Conservation (phyloP, 2,329 filamentous ascomycete genomes). For the Falciphora oryzae region DNA sequence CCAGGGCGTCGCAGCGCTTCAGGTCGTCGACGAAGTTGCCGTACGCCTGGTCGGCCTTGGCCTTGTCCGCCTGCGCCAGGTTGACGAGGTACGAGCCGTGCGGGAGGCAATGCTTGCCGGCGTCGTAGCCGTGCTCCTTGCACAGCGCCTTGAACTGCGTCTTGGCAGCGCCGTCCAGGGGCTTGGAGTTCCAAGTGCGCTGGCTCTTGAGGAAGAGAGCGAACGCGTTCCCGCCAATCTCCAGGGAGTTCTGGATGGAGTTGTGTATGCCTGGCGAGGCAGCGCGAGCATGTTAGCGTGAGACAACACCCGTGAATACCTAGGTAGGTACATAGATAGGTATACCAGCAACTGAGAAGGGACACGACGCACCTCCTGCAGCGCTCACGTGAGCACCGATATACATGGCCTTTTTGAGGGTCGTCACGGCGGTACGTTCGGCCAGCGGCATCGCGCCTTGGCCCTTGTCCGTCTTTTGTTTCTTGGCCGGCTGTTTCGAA, state of each 20-base stretch:
- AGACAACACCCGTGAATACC: constrained; percentile 3
- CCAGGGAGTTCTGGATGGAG: constrained; percentile 67
- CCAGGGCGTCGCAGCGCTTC: constrained; percentile 74
- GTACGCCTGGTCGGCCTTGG: constrained; percentile 82
- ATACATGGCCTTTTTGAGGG: constrained; percentile 65
- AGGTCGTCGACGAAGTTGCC: constrained; percentile 83
- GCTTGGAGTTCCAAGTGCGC: constrained; percentile 85
- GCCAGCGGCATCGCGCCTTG: constrained; percentile 57
- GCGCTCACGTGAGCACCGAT: constrained; percentile 90
- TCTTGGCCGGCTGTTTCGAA: constrained; percentile 8
- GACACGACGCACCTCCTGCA: constrained; percentile 62
- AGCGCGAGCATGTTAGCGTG: not conserved
- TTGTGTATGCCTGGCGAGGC: constrained; percentile 67
- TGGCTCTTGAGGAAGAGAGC: constrained; percentile 95
- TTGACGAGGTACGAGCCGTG: constrained; percentile 98
- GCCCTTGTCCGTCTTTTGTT: constrained; percentile 37
- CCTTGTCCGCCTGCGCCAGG: constrained; percentile 74
- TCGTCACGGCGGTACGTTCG: constrained; percentile 55
- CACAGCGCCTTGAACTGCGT: constrained; percentile 66
- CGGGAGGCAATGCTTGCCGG: constrained; percentile 69
- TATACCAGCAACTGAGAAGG: not conserved
- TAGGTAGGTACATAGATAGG: not conserved
- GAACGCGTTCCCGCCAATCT: constrained; percentile 88
- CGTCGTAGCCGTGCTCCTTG: constrained; percentile 64
- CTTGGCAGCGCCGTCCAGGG: constrained; percentile 61